Conservation (phyloP, 2,329 filamentous ascomycete species). For the Aspergillus sp. region DNA sequence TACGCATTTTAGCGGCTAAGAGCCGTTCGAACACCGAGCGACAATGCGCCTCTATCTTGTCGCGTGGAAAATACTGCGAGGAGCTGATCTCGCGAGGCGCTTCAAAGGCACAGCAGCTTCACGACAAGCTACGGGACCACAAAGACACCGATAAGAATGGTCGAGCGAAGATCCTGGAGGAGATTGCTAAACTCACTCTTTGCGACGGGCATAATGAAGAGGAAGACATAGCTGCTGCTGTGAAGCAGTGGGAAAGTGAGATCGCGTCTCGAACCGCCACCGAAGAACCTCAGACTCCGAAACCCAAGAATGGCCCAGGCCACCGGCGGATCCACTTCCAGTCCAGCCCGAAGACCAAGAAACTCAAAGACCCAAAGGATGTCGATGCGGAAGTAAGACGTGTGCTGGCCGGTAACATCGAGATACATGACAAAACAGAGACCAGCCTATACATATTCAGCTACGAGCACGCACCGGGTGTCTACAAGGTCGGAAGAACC, state of each 20-base stretch:
- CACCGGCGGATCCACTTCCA: too few relatives aligned
- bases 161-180: not conserved
- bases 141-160: not conserved
- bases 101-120: not conserved
- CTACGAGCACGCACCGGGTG: too few relatives aligned
- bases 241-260: not conserved
- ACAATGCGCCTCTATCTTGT: not conserved
- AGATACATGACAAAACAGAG: not conserved
- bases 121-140: not conserved
- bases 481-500: too few relatives aligned
- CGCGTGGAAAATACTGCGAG: not conserved
- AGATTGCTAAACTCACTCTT: not conserved
- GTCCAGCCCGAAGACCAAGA: too few relatives aligned
- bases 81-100: too few relatives aligned
- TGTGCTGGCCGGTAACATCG: not conserved
- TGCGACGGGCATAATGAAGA: not conserved
- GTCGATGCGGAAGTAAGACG: not conserved
- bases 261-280: not conserved
- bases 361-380: too few relatives aligned
- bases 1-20: not conserved
- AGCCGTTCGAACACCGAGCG: not conserved
- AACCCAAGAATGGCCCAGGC: not conserved
- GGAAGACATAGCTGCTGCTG: not conserved
- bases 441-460: conserved; percentile 1
- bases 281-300: not conserved